Base-by-base conservation (phyloP, 257 asterid genomes). In the Galeopsis tetrahit region DNA sequence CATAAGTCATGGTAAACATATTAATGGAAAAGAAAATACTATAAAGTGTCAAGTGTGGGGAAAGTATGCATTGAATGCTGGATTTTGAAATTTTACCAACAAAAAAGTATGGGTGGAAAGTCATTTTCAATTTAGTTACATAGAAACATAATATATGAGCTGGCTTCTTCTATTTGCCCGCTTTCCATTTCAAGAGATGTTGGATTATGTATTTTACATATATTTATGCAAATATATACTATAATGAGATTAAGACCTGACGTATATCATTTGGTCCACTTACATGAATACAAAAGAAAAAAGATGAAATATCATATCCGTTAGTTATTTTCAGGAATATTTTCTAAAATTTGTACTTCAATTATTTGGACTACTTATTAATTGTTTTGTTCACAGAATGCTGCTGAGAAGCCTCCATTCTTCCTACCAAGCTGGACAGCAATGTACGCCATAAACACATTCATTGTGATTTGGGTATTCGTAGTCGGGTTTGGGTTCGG, bases 401-500 rank as follows among this genome's bases (percentile, higher is more conserved):
- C 98, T 35, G 98, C 95, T 3, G 98, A 92, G 80, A 88, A 89
- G 66, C 98, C 96, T 3, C 98, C 98, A 0, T 80, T 81, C 72
- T 92, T 92, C 72, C 49, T 92, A 34, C 96, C 88, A 5, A 92
- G 96, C 84, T 92, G 97, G 97, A 46, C 89, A 4, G 95, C 84
- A 9, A 86, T 89, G 92, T 92, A 84, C 46, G 91, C 74, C 1
- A 9, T 85, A 62, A 92, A 92, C 85, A 31, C 82, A 6, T 84
- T 92, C 42, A 38, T 92, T 0, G 96, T 85, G 36, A 82, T 71
- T 0, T 92, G 94, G 96, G 82, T 87, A 0, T 28, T 89, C 0
- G 68, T 90, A 2, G 84, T 92, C 34, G 96, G 97, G 64, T 92
- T 92, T 67, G 97, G 97, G 63, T 92, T 92, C 0, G 97, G 97